A percentile compares a stretch with the other conserved stretches of the same genome.
Evolutionary conservation across 1,284 basidiomycete species (phyloP).

Genomic region (Cutaneotrichosporon spelunceum): DNA sequence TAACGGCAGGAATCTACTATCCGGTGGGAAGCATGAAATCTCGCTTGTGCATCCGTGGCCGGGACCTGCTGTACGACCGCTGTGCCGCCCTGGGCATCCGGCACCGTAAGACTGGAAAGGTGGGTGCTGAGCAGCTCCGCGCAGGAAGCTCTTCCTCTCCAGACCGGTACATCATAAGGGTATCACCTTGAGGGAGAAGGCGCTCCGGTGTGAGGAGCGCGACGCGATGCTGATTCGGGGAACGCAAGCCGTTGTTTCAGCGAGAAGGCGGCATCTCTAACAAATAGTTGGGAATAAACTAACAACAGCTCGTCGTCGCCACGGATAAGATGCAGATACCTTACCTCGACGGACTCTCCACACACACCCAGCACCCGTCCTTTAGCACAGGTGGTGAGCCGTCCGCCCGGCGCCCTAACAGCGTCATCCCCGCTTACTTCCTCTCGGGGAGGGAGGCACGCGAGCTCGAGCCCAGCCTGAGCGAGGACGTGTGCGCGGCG

Average conservation of each 20-base stretch:
- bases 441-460: conserved; percentile 70
- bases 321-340: conserved; percentile 59
- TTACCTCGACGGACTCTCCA: conserved; percentile 68
- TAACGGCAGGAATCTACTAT: conserved; percentile 55
- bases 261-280: too few species aligned
- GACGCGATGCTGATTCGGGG: too few species aligned
- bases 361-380: conserved; percentile 57
- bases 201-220: too few species aligned
- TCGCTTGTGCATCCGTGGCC: conserved; percentile 77
- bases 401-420: conserved; percentile 18
- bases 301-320: conserved; percentile 67
- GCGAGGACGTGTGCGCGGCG: conserved; percentile 65
- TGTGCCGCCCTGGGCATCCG: conserved; percentile 68
- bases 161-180: too few species aligned
- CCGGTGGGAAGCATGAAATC: conserved; percentile 83
- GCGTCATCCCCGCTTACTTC: conserved; percentile 64
- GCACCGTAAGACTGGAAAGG: conserved; percentile 73
- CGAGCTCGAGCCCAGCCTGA: conserved; percentile 77
- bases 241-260: too few species aligned
- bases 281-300: too few species aligned
- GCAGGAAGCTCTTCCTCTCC: too few species aligned
- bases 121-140: too few species aligned
- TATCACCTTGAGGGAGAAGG: too few species aligned
- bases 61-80: conserved; percentile 76
- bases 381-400: conserved; percentile 20